phyloP scores from a whole-genome alignment of 192 early-diverging fungal genomes.

The Funneliformis geosporum region DNA sequence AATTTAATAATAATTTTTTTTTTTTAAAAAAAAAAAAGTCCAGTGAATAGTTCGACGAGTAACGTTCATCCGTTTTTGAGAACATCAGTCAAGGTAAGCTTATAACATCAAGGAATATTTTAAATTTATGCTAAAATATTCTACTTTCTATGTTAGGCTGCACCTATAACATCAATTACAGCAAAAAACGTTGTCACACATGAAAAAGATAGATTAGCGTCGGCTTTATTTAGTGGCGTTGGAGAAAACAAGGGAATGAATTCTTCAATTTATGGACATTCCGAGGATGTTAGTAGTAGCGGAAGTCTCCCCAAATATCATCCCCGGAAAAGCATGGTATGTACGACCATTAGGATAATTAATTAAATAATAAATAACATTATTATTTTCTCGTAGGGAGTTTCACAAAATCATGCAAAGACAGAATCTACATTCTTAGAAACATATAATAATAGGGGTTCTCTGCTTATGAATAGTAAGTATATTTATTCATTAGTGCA shows the following conservation, averaged over 20 bases:
- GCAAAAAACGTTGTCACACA: neutral
- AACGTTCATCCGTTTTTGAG: neutral
- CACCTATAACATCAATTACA: neutral
- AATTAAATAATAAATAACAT: neutral
- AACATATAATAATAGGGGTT: neutral
- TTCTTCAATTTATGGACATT: neutral
- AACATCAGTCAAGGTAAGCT: conserved; percentile 1
- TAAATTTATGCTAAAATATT: neutral
- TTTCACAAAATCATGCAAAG: neutral
- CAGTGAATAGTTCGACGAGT: neutral
- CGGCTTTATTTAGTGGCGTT: conserved; percentile 28
- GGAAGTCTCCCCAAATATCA: neutral
- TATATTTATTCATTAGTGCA: neutral
- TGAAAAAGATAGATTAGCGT: conserved; percentile 18
- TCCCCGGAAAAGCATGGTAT: neutral
- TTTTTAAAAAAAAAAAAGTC: neutral
- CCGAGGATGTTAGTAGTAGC: neutral
- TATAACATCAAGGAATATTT: neutral
- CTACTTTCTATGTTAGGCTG: neutral
- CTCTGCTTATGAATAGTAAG: neutral
- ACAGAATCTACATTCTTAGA: neutral
- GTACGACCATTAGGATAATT: neutral
- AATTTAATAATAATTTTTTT: neutral
- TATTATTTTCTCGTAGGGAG: neutral
- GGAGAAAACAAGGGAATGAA: neutral